These are phyloP conservation scores for Neospermospora avenae DNA, from an alignment of 2,329 filamentous ascomycete genomes.

Conservation along the genomic window DNA sequence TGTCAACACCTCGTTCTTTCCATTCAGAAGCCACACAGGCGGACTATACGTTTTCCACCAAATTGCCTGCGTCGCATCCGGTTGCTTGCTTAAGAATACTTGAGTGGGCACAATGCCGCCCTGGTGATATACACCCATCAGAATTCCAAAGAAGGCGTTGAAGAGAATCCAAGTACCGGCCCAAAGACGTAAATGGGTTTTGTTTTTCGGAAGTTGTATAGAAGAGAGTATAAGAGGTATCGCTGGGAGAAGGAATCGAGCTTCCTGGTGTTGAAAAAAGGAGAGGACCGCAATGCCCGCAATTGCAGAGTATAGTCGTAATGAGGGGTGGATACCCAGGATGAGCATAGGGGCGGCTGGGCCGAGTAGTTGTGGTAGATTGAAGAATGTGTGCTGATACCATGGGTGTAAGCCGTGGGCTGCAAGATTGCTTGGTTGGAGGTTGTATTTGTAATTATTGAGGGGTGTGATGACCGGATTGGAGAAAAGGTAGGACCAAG, in stretches of 20 bases:
- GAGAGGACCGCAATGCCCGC: conserved; percentile 70
- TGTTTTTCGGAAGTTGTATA: conserved; percentile 59
- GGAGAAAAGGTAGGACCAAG: conserved; percentile 60
- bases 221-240: conserved; percentile 76
- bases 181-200: conserved; percentile 51
- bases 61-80: conserved; percentile 59
- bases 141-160: conserved; percentile 61
- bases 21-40: conserved; percentile 75
- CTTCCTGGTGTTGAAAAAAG: conserved; percentile 75
- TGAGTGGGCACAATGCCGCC: conserved; percentile 74
- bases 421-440: conserved; percentile 65
- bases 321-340: conserved; percentile 52
- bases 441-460: conserved; percentile 77
- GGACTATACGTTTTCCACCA: conserved; percentile 90
- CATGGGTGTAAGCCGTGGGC: conserved; percentile 74
- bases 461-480: conserved; percentile 71
- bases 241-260: conserved; percentile 72
- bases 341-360: conserved; percentile 64
- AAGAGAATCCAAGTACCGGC: conserved; percentile 63
- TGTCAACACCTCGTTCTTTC: conserved; percentile 67
- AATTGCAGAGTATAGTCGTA: conserved; percentile 69
- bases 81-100: conserved; percentile 66
- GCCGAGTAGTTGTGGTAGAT: conserved; percentile 69
- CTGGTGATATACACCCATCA: conserved; percentile 83
- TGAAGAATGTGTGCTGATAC: conserved; percentile 72